Conservation (phyloP, 805 yeast species). For the Cyberlindnera petersonii region DNA sequence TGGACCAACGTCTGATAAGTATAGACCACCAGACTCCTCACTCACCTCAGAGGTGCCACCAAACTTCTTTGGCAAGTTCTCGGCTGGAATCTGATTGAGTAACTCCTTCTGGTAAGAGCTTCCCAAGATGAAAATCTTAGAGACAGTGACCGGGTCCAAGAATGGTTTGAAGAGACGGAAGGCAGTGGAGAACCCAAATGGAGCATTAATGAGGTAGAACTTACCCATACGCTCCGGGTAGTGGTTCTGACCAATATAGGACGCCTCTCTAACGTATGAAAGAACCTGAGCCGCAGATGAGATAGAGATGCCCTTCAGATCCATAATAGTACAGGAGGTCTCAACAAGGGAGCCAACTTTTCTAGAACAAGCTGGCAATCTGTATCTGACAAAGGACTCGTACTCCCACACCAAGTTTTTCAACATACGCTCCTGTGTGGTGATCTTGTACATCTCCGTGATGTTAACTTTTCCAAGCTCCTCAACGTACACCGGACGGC, state of each 20-base stretch:
- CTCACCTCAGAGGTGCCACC: constrained; percentile 76
- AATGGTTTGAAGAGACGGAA: constrained; percentile 89
- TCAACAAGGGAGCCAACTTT: constrained; percentile 73
- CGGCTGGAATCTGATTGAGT: constrained; percentile 87
- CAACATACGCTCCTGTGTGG: constrained; percentile 94
- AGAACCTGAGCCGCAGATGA: constrained; percentile 81
- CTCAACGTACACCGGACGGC: constrained; percentile 93
- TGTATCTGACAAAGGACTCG: constrained; percentile 77
- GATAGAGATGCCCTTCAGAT: constrained; percentile 89
- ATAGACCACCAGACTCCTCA: constrained; percentile 74
- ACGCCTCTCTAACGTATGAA: constrained; percentile 87
- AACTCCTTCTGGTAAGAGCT: constrained; percentile 74
- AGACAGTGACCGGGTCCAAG: constrained; percentile 95
- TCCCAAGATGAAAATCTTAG: constrained; percentile 87
- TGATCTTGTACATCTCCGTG: constrained; percentile 86
- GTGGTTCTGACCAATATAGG: constrained; percentile 91
- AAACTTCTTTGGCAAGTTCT: constrained; percentile 85
- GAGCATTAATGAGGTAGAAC: constrained; percentile 92
- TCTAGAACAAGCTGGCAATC: constrained; percentile 95
- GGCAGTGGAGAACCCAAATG: constrained; percentile 94
- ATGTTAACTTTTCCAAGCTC: constrained; percentile 90
- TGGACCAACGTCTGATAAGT: constrained; percentile 89
- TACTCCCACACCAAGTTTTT: constrained; percentile 97
- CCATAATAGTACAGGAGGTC: constrained; percentile 95
- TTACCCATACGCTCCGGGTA: constrained; percentile 99